Percentiles rank a stretch among this genome's conserved stretches.
Conservation (phyloP, 257 asterid genomes). For the Salvia hispanica region DNA sequence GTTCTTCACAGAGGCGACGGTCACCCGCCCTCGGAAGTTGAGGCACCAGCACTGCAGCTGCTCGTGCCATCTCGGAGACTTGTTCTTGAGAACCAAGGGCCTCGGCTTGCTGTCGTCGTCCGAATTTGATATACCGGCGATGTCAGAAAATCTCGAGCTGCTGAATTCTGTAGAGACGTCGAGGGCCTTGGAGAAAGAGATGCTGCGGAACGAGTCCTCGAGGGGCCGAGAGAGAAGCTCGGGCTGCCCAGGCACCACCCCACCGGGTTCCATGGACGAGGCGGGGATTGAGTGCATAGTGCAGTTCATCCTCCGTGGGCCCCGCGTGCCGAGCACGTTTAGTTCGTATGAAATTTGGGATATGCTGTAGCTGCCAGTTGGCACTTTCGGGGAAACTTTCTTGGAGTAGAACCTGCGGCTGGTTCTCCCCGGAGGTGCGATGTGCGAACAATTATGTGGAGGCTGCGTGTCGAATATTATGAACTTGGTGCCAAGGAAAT, state of each 20-base stretch:
- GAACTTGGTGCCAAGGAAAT: conserved; percentile 94
- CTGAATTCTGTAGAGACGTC: conserved; percentile 78
- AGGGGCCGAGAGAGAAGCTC: conserved; percentile 78
- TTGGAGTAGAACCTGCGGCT: conserved; percentile 82
- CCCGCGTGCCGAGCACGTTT: conserved; percentile 91
- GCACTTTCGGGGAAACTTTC: conserved; percentile 89
- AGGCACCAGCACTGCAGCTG: conserved; percentile 97
- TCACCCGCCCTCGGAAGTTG: conserved; percentile 84
- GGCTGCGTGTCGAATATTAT: conserved; percentile 92
- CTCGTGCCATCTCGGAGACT: conserved; percentile 93
- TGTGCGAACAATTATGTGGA: conserved; percentile 52
- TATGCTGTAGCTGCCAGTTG: conserved; percentile 79
- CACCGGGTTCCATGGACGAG: conserved; percentile 82
- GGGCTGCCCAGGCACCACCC: conserved; percentile 88
- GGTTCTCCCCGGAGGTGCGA: conserved; percentile 62
- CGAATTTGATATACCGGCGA: conserved; percentile 40
- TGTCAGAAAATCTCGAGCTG: conserved; percentile 79
- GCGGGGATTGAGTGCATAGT: conserved; percentile 80
- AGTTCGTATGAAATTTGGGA: conserved; percentile 83
- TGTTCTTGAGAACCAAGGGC: conserved; percentile 84
- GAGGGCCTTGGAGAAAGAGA: conserved; percentile 79
- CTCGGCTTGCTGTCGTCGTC: conserved; percentile 49
- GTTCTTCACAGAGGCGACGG: conserved; percentile 93
- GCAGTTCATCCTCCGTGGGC: conserved; percentile 92
- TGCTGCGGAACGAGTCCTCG: conserved; percentile 84